Evolutionary conservation across 106 monocot genomes (phyloP).

Genomic region (Apostasia shenzhenica): DNA sequence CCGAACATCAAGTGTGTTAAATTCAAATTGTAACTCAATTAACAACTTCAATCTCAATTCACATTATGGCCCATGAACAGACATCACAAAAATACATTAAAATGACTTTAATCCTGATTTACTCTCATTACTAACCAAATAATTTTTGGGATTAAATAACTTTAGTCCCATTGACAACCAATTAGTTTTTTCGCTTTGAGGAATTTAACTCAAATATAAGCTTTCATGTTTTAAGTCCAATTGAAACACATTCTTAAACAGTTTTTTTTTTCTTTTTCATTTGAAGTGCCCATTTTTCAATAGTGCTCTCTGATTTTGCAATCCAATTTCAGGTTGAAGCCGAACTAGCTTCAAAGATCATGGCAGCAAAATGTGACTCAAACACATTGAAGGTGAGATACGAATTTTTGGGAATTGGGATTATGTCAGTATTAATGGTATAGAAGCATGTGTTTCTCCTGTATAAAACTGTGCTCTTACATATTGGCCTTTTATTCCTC

Average conservation of each 20-base stretch:
- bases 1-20: too few species aligned
- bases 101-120: too few species aligned
- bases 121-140: too few species aligned
- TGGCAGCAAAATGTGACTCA: slow-evolving; percentile 37
- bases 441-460: background rate
- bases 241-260: background rate
- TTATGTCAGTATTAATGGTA: background rate
- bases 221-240: too few species aligned
- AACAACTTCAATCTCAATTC: too few species aligned
- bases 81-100: too few species aligned
- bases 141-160: too few species aligned
- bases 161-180: too few species aligned
- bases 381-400: slow-evolving; percentile 51
- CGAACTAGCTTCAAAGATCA: slow-evolving; percentile 50
- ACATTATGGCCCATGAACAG: too few species aligned
- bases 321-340: slow-evolving; percentile 55
- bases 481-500: background rate
- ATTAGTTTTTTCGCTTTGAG: too few species aligned
- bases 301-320: background rate
- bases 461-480: background rate
- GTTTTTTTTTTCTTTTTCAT: background rate
- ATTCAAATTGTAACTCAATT: too few species aligned
- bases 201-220: too few species aligned
- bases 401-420: background rate
- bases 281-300: background rate